phyloP scores from a whole-genome alignment of 208 protist genomes.

The Trypanosoma mega region DNA sequence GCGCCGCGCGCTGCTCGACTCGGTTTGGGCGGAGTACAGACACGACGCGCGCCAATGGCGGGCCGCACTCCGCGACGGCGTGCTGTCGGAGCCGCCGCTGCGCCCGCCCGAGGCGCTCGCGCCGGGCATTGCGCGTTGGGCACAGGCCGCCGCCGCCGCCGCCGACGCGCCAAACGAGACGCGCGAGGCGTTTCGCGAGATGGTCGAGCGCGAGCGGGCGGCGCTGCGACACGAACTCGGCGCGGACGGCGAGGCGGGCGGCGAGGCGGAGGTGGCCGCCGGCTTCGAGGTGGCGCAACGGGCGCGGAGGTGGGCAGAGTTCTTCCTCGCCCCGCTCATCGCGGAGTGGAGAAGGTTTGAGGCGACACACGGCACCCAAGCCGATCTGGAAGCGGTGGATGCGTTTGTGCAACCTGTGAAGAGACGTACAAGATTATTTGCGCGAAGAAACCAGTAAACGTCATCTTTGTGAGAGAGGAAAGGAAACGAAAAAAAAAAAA shows the following conservation, averaged over 20 bases:
- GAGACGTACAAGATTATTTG: constrained; percentile 75
- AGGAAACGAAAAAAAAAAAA: constrained; percentile 13
- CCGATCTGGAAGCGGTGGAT: constrained; percentile 37
- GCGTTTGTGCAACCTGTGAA: constrained; percentile 40
- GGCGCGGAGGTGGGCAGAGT: constrained; percentile 50
- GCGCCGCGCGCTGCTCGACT: constrained; percentile 53
- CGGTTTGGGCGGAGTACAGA: constrained; percentile 71
- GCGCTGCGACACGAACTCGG: constrained; percentile 40
- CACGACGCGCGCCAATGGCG: constrained; percentile 74
- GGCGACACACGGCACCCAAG: constrained; percentile 55
- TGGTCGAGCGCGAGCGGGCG: constrained; percentile 55
- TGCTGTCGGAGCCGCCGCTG: constrained; percentile 32
- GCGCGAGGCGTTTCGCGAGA: constrained; percentile 45
- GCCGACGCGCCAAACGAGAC: constrained; percentile 29
- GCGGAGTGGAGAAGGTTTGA: constrained; percentile 73
- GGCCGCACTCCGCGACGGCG: constrained; percentile 2
- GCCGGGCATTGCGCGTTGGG: constrained; percentile 61
- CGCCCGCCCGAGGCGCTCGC: constrained; percentile 43
- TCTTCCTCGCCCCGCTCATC: constrained; percentile 63
- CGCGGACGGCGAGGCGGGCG: constrained; percentile 20
- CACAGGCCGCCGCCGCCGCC: constrained; percentile 66
- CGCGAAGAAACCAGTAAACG: background rate
- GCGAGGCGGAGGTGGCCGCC: constrained; percentile 1
- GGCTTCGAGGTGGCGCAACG: constrained; percentile 60
- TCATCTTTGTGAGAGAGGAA: background rate